A percentile compares a stretch with the other conserved stretches of the same genome.
Evolutionary conservation across 345 rosid genomes (phyloP).

Genomic region (Punica granatum): DNA sequence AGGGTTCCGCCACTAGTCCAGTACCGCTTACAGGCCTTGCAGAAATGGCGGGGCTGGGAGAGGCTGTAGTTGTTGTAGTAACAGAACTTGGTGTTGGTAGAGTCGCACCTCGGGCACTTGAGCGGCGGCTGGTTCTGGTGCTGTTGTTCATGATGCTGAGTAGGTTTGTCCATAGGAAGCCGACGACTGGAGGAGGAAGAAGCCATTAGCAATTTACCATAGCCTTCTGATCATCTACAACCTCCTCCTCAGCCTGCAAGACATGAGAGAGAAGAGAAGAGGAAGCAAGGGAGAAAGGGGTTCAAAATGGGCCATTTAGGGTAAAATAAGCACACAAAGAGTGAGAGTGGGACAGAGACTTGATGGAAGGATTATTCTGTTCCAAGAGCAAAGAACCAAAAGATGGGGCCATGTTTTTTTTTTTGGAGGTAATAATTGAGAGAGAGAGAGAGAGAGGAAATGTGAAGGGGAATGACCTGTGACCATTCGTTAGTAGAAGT

Average conservation of each 20-base stretch:
- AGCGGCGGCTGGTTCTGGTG: constrained; percentile 25
- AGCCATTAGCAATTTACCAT: background rate
- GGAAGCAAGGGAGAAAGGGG: background rate
- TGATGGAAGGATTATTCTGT: constrained; percentile 30
- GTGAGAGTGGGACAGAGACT: constrained; percentile 1
- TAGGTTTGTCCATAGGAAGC: constrained; percentile 1
- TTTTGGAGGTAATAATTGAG: constrained; percentile 30
- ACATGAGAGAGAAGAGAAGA: background rate
- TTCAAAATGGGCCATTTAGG: background rate
- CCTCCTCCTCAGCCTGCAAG: background rate
- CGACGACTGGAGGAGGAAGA: background rate
- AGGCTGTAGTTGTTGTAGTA: constrained; percentile 67
- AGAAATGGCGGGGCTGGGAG: constrained; percentile 65
- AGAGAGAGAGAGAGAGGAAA: constrained; percentile 15
- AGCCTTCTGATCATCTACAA: constrained; percentile 1
- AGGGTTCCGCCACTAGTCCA: constrained; percentile 76
- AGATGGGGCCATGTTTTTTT: constrained; percentile 39
- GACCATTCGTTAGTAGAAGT: constrained; percentile 63
- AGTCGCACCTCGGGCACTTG: constrained; percentile 63
- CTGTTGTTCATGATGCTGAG: background rate
- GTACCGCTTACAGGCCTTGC: constrained; percentile 60
- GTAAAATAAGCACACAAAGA: constrained; percentile 8
- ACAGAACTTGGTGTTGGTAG: constrained; percentile 60
- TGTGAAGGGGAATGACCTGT: constrained; percentile 30
- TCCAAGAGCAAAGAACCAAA: constrained; percentile 54